Base-by-base conservation (phyloP, 139 green algal genomes). In the Pedinophyceae sp. region DNA sequence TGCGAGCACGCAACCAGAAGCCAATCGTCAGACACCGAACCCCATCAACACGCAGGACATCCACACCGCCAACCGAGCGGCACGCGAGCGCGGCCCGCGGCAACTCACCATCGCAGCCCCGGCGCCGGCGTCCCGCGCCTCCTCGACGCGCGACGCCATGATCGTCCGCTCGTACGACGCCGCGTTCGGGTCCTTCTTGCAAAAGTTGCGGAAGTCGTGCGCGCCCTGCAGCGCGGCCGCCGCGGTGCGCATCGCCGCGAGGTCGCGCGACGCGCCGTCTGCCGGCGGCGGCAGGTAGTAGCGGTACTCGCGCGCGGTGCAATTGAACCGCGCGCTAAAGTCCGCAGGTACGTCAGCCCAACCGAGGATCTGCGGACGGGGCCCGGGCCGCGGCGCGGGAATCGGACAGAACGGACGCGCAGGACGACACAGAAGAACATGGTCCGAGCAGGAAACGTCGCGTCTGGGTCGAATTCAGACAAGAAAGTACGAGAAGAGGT, bases 131-230 rank as follows among this genome's bases (percentile, higher is more conserved):
- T 13, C 7, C 34, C 34, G 10, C 10, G 34, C 34, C 34, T 19
- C 34, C 34, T 43, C 34, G 34, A 43, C 34, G 34, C 13, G 34
- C 27, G 27, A 74, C 10, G 25, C 4, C 30, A 38, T 17, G 52
- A 74, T 57, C 10, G 17, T 18, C 1, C 67, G 52, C 30, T 13
- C 20, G 34, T 58, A 64, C 25, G 50, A 60, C 26, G 62, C 27
- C 38, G 67, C 57, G 45, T 71, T 67, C 3, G 30, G 55, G 57
- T 74, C 57, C 50, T 68, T 67, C 25, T 64, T 63, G 57, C 67
- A 74, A 55, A 74, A 71, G 49, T 74, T 74, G 24, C 67, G 58
- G 48, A 74, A 74, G 46, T 74, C 67, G 34, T 43, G 34, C 34
- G 7, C 34, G 10, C 34, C 34, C 34, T 19, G 10, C 10, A 43